These are phyloP conservation scores for Tetrapyrgos nigripes DNA, from an alignment of 1,284 basidiomycete species.

Conservation along the genomic window DNA sequence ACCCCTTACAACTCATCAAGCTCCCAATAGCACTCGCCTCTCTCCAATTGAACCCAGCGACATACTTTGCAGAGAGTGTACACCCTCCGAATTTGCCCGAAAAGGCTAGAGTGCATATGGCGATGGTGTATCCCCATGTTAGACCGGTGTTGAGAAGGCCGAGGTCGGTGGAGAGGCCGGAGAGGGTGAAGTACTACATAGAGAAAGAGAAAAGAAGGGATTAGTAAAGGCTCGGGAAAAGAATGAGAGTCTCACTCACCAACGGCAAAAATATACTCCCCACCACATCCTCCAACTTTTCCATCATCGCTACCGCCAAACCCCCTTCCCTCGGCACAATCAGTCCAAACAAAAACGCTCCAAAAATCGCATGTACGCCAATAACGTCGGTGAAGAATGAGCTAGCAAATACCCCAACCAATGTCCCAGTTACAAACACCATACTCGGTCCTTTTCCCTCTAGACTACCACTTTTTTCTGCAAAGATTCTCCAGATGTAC, in stretches of 20 bases:
- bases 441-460: conserved; percentile 79
- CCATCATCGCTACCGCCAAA: conserved; percentile 78
- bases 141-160: conserved; percentile 84
- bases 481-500: conserved; percentile 71
- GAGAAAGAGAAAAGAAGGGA: conserved; percentile 15
- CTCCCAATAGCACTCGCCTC: conserved; percentile 89
- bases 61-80: conserved; percentile 65
- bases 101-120: conserved; percentile 85
- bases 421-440: conserved; percentile 79
- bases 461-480: conserved; percentile 79
- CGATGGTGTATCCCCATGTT: conserved; percentile 90
- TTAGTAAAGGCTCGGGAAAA: background rate
- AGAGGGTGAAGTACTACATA: conserved; percentile 83
- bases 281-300: conserved; percentile 87
- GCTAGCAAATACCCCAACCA: conserved; percentile 83
- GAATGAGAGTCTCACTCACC: conserved; percentile 46
- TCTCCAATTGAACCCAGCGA: conserved; percentile 77
- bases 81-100: conserved; percentile 84
- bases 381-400: conserved; percentile 96
- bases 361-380: conserved; percentile 92
- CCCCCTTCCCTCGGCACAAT: conserved; percentile 92
- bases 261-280: conserved; percentile 87
- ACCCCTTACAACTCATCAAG: conserved; percentile 95
- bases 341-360: conserved; percentile 90
- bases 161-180: conserved; percentile 91